Evolutionary conservation across 805 yeast genomes (phyloP), one percentile per base, ranked within the genome.

Genomic region (Candida maris): DNA sequence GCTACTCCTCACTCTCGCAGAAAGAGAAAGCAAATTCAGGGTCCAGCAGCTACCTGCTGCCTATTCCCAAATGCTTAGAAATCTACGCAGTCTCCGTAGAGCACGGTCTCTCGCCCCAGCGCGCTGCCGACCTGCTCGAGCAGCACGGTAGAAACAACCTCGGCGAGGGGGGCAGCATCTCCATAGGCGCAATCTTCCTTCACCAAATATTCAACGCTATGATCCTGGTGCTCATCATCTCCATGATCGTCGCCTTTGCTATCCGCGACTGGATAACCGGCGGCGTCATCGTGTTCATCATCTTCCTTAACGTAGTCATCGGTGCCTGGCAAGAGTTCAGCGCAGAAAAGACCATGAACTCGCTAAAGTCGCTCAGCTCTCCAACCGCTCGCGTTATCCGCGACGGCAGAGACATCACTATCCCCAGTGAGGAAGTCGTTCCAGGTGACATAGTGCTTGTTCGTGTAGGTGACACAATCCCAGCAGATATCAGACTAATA

Each of bases 211-310:
- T 78, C 57, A 83, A 83, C 53, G 91, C 93, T 31, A 83, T 83
- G 93, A 78, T 82, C 33, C 59, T 83, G 45, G 91, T 83, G 6
- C 66, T 82, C 45, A 60, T 82, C 35, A 79, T 81, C 24, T 76
- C 86, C 13, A 75, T 79, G 83, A 57, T 77, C 15, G 80, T 83
- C 34, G 79, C 89, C 4, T 68, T 82, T 32, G 88, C 82, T 15
- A 80, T 84, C 45, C 67, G 69, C 39, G 91, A 84, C 56, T 83
- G 85, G 82, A 84, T 83, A 45, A 78, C 86, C 6, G 93, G 88
- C 32, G 93, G 91, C 37, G 91, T 84, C 22, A 80, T 83, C 54
- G 78, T 75, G 1, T 80, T 74, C 31, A 89, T 84, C 17, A 75
- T 84, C 20, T 55, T 57, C 21, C 67, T 83, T 38, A 83, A 83